Evolutionary conservation across 495 filamentous ascomycete species (phyloP).

Genomic region (Mytilinidion resinicola): DNA sequence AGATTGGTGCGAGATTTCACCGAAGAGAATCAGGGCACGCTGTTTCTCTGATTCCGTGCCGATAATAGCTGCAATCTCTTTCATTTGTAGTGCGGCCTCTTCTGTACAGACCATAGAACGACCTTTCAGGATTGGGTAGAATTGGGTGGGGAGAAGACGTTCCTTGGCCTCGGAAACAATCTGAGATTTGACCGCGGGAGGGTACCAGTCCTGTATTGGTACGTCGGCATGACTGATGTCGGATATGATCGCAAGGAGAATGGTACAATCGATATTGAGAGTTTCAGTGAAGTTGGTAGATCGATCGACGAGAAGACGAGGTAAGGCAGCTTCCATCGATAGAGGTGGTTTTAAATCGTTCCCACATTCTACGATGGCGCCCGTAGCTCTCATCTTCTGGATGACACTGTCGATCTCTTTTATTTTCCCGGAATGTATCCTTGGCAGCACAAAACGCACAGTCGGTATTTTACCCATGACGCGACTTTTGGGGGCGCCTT

Average conservation of each 20-base stretch:
- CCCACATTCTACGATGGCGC: constrained; percentile 44
- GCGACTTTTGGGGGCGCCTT: constrained; percentile 47
- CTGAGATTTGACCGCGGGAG: constrained; percentile 54
- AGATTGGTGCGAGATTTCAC: constrained; percentile 25
- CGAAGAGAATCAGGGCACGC: constrained; percentile 51
- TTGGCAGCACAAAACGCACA: constrained; percentile 56
- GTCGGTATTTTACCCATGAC: constrained; percentile 47
- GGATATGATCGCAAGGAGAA: constrained; percentile 64
- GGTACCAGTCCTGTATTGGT: constrained; percentile 41
- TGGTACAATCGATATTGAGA: constrained; percentile 69
- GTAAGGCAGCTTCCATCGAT: constrained; percentile 34
- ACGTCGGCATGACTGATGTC: constrained; percentile 59
- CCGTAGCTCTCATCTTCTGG: constrained; percentile 50
- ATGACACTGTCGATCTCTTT: constrained; percentile 54
- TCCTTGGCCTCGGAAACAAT: constrained; percentile 58
- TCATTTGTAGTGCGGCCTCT: constrained; percentile 57
- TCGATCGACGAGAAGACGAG: constrained; percentile 47
- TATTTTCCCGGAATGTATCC: constrained; percentile 44
- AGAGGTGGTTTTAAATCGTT: constrained; percentile 20
- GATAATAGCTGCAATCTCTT: constrained; percentile 60
- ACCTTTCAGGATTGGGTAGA: constrained; percentile 56
- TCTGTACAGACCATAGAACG: constrained; percentile 54
- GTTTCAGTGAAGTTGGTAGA: constrained; percentile 50
- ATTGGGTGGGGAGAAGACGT: constrained; percentile 51
- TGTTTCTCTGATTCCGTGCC: constrained; percentile 57